Conservation (phyloP, 1,284 basidiomycete genomes). For the Ustilago trichophora region DNA sequence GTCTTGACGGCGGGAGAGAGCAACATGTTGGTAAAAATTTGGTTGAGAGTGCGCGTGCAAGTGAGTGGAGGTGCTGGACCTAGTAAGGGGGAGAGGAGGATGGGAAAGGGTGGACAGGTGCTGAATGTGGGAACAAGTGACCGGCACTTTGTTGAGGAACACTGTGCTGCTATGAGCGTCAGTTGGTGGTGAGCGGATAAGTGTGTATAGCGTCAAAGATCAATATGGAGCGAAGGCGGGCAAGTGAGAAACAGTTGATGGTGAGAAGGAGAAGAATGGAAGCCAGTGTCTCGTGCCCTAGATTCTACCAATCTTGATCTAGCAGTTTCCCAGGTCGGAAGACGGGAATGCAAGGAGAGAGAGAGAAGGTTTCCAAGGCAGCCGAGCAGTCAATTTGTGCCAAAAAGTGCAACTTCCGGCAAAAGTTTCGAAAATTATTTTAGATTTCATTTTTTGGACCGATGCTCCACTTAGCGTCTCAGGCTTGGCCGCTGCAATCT, state of each 20-base stretch:
- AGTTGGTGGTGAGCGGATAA: too few relatives aligned
- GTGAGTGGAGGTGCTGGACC: not conserved
- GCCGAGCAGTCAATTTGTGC: not conserved
- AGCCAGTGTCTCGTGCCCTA: not conserved
- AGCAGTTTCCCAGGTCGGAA: slow-evolving; percentile 17
- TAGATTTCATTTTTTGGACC: slow-evolving; percentile 10
- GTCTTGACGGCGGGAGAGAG: slow-evolving; percentile 50
- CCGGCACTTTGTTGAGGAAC: slow-evolving; percentile 14
- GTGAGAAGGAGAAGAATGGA: slow-evolving; percentile 21
- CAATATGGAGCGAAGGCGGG: not conserved
- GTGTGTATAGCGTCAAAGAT: too few relatives aligned
- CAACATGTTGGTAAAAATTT: slow-evolving; percentile 17
- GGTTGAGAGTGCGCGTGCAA: not conserved
- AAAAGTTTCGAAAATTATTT: slow-evolving; percentile 14
- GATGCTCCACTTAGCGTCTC: not conserved
- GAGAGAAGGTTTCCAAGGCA: not conserved
- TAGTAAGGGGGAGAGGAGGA: not conserved
- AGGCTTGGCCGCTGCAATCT: slow-evolving; percentile 1
- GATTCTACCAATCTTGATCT: not conserved
- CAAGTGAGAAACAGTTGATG: not conserved
- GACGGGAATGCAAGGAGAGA: slow-evolving; percentile 34
- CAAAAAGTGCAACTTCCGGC: not conserved
- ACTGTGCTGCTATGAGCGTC: not conserved
- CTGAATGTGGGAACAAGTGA: slow-evolving; percentile 6
- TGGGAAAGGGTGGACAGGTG: not conserved